phyloP scores from a whole-genome alignment of 2,329 filamentous ascomycete species.

The Arthrobotrys sinensis region DNA sequence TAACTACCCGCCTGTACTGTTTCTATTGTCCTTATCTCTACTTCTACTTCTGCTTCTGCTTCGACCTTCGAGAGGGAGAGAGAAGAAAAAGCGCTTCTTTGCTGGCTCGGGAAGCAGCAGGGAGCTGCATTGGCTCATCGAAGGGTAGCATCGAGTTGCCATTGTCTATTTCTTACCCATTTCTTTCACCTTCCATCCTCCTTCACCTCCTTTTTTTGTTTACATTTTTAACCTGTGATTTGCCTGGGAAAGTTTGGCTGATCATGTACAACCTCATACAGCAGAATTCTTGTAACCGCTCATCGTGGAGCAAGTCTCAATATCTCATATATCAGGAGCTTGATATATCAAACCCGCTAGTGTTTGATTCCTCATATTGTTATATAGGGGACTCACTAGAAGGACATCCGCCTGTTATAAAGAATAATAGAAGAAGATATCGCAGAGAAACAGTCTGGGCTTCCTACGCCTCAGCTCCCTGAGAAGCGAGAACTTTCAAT shows the following conservation, averaged over 20 bases:
- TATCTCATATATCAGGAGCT: slow-evolving; percentile 58
- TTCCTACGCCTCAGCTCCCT: slow-evolving; percentile 35
- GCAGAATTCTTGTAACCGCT: slow-evolving; percentile 60
- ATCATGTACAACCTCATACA: slow-evolving; percentile 59
- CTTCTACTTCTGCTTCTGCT: slow-evolving; percentile 56
- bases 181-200: slow-evolving; percentile 53
- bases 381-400: slow-evolving; percentile 62
- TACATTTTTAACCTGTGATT: slow-evolving; percentile 41
- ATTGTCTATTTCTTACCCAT: slow-evolving; percentile 38
- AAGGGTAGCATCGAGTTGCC: slow-evolving; percentile 37
- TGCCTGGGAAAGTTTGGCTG: slow-evolving; percentile 57
- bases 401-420: slow-evolving; percentile 59
- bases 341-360: slow-evolving; percentile 54
- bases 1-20: slow-evolving; percentile 60
- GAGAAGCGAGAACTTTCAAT: slow-evolving; percentile 39
- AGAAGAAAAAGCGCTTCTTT: slow-evolving; percentile 31
- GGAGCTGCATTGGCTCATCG: slow-evolving; percentile 25
- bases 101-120: slow-evolving; percentile 21
- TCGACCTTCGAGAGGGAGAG: slow-evolving; percentile 47
- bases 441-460: slow-evolving; percentile 38
- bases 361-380: slow-evolving; percentile 60
- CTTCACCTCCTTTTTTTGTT: slow-evolving; percentile 38
- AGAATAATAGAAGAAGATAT: slow-evolving; percentile 58
- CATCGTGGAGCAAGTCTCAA: slow-evolving; percentile 61
- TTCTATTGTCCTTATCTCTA: slow-evolving; percentile 40